Percentiles rank a stretch among this genome's conserved stretches.
phyloP scores from a whole-genome alignment of 371 early-diverging fungal species.

The Rhizopus arrhizus region DNA sequence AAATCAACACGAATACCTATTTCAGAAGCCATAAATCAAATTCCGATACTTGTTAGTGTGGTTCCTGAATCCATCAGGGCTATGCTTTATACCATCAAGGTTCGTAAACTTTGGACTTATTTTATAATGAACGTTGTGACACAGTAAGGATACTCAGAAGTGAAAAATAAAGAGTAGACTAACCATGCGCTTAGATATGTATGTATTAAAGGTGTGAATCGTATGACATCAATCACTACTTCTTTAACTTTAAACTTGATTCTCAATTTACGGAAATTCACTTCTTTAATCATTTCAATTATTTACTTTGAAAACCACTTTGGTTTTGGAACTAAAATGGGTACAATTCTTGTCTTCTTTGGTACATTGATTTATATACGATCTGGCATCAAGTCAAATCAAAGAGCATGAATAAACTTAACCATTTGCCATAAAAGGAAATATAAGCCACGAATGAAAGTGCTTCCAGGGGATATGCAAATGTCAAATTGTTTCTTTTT shows the following conservation, averaged over 20 bases:
- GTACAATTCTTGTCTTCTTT: conserved; percentile 72
- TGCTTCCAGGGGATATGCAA: neutral
- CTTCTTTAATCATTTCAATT: conserved; percentile 80
- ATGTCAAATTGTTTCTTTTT: neutral
- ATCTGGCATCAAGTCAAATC: conserved; percentile 5
- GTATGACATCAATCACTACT: conserved; percentile 74
- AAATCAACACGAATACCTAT: conserved; percentile 54
- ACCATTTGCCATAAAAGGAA: neutral
- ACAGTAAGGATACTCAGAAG: conserved; percentile 59
- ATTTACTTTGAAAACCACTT: conserved; percentile 80
- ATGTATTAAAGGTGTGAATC: conserved; percentile 88
- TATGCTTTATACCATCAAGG: conserved; percentile 17
- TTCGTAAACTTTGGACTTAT: conserved; percentile 75
- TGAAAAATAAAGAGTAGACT: neutral
- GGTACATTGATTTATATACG: conserved; percentile 78
- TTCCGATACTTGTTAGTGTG: conserved; percentile 29
- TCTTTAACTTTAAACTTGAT: conserved; percentile 86
- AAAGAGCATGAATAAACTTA: neutral
- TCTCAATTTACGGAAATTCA: conserved; percentile 83
- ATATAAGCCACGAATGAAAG: neutral
- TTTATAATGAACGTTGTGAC: conserved; percentile 71
- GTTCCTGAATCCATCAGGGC: conserved; percentile 31
- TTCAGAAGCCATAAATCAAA: conserved; percentile 36
- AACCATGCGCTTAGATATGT: conserved; percentile 50
- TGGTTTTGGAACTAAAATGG: conserved; percentile 64